Base-by-base conservation (phyloP, 495 filamentous ascomycete species). In the Articulospora tetracladia region DNA sequence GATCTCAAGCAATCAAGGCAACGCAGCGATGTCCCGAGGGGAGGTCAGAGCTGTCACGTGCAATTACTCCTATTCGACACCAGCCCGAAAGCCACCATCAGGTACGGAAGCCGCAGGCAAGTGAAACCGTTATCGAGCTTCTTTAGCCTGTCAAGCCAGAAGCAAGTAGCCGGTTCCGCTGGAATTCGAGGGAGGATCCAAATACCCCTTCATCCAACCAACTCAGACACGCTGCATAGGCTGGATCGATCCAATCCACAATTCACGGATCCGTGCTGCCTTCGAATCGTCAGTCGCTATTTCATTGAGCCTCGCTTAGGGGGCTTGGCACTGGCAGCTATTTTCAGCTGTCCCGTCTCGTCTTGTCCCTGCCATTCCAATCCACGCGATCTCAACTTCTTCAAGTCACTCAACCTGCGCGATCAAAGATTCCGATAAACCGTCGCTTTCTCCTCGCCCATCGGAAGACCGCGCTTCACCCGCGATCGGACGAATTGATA, bases 331-430 rank as follows among this genome's bases (percentile, higher is more conserved):
- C 39, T 12, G n/a, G 11, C 10, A 44, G 39, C 39, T 44, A 44
- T 44, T 44, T 44, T 44, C 39, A 44, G 39, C 39, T 12, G 10
- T n/a, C 39, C 39, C 39, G 39, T 44, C 4, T 44, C 39, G 39
- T 44, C 4, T 44, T 44, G 39, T 44, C 39, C 39, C 39, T 44
- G 15, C 39, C 4, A 44, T 17, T 44, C 39, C 39, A 44, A 44
- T 44, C 50, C 41, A 36, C 51, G 62, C 52, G 44, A 57, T 55
- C 58, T 63, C 56, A 63, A 63, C 55, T 49, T 64, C 59, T 46
- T 59, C 59, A 62, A 54, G 22, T 48, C 52, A 19, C 51, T 48
- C 49, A 62, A 53, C 19, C 27, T 47, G 46, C 51, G 53, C 59
- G 41, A 22, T 51, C 50, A 59, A 23, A 58, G 59, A 55, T 62